Base-by-base conservation (phyloP, 768 basidiomycete species). In the Tephrocybe sp. region DNA sequence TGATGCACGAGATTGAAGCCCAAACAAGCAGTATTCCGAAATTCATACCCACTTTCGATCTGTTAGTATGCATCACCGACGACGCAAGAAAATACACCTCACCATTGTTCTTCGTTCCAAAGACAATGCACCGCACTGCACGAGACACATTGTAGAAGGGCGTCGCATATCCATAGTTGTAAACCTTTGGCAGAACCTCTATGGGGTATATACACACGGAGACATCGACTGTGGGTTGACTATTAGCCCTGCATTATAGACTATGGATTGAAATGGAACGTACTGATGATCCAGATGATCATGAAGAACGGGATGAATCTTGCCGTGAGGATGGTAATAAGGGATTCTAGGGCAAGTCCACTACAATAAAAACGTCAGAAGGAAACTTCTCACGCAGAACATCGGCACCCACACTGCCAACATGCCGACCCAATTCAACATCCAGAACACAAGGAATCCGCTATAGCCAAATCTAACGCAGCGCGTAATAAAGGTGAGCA, bases 391-490 rank as follows among this genome's bases (percentile, higher is more conserved):
- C 14, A 38, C 30, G 50, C 16, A 19, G 39, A 34, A 39, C 17
- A 35, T 11, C 4, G 14, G 42, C 5, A 67, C 78, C 14, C 63
- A 75, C 80, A 81, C 66, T 0, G 82, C 71, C 8, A 74, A 60
- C 83, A 85, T 86, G 34, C 72, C 77, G 33, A 70, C 35, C 70
- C 74, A 85, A 50, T 77, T 79, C 53, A 84, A 66, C 80, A 84
- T 83, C 85, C 85, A 87, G 60, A 80, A 85, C 22, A 85, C 67
- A 31, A 85, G 53, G 56, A 86, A 83, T 0, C 85, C 85, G 0
- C 65, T 65, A 34, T 64, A 63, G 13, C 78, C 78, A 45, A 75
- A 82, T 48, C 77, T 73, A 26, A 4, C 26, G 7, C 26, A 26
- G 3, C 26, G 26, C 26, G 26, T 26, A 26, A 26, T 7, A 26